Evolutionary conservation across 352 stramenopile species (phyloP), one percentile per base, ranked within the genome.

Genomic region (Phytophthora niederhauseri): DNA sequence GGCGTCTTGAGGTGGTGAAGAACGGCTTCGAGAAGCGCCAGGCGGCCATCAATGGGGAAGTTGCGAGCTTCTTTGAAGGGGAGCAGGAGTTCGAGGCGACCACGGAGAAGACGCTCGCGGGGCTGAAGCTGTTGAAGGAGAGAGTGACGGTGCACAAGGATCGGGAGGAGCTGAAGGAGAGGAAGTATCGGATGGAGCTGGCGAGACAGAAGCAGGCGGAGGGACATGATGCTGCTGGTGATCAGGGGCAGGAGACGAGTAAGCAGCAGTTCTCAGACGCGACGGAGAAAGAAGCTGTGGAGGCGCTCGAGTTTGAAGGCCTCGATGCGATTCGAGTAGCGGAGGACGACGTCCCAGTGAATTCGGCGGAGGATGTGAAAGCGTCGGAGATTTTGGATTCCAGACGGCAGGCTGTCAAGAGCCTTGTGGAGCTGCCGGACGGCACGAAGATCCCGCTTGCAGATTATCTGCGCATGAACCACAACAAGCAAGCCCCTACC

Each of bases 141-240:
- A 76, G 85, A 54, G 85, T 96, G 38, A 68, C 75, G 7, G 58
- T 89, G 34, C 77, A 92, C 65, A 91, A 90, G 56, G 75, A 84
- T 1, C 83, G 77, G 1, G 86, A 93, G 55, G 86, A 94, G 62
- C 72, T 85, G 56, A 77, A 70, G 15, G 86, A 94, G 62, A 75
- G 73, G 38, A 80, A 82, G 48, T 72, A 89, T 62, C 76, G 82
- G 4, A 61, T 92, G 3, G 70, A 86, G 26, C 56, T 75, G 2
- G 82, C 85, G n/a, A 79, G 86, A 6, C 55, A 78, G 8, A 74
- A 77, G 20, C 82, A 91, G 22, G 57, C 62, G 14, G 60, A 71
- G 0, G 30, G 57, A 15, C 63, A 75, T 4, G 15, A 45, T 0
- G 28, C 12, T 31, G 43, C 14, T 0, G 34, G 19, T 30, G 48